Evolutionary conservation across 2,329 filamentous ascomycete species (phyloP).

Genomic region (Hortaea sp.): DNA sequence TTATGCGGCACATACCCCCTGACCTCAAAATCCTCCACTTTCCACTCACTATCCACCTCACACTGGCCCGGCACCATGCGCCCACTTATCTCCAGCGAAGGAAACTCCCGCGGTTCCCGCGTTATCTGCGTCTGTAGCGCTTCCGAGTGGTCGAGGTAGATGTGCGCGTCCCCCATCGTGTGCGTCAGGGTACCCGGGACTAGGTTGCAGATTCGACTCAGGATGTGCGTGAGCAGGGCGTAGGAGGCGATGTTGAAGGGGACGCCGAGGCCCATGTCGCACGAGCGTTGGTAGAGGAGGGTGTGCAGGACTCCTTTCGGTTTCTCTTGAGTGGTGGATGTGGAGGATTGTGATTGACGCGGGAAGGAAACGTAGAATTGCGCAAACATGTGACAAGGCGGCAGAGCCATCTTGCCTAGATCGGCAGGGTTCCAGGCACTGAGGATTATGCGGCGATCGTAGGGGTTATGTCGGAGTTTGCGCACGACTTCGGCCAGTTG

Average conservation of each 20-base stretch:
- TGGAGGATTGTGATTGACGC: no score
- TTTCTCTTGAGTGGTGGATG: slow-evolving; percentile 20
- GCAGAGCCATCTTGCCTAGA: slow-evolving; percentile 77
- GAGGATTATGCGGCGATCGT: slow-evolving; percentile 82
- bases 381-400: slow-evolving; percentile 95
- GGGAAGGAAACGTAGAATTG: slow-evolving; percentile 88
- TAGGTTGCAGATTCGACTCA: slow-evolving; percentile 77
- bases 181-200: slow-evolving; percentile 82
- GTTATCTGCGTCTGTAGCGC: slow-evolving; percentile 71
- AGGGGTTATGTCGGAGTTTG: slow-evolving; percentile 74
- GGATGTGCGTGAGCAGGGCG: slow-evolving; percentile 87
- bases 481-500: slow-evolving; percentile 84
- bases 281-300: slow-evolving; percentile 84
- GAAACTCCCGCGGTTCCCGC: slow-evolving; percentile 72
- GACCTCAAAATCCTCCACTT: slow-evolving; percentile 75
- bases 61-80: slow-evolving; percentile 49
- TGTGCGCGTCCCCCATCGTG: slow-evolving; percentile 96
- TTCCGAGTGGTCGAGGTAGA: slow-evolving; percentile 87
- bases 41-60: slow-evolving; percentile 76
- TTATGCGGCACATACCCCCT: slow-evolving; percentile 86
- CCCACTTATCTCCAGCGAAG: slow-evolving; percentile 58
- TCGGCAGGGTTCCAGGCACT: slow-evolving; percentile 91
- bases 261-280: slow-evolving; percentile 94
- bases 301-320: slow-evolving; percentile 66
- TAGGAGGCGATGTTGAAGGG: slow-evolving; percentile 98